Conservation (phyloP, 768 basidiomycete genomes). For the Rhodotorula paludigena region DNA sequence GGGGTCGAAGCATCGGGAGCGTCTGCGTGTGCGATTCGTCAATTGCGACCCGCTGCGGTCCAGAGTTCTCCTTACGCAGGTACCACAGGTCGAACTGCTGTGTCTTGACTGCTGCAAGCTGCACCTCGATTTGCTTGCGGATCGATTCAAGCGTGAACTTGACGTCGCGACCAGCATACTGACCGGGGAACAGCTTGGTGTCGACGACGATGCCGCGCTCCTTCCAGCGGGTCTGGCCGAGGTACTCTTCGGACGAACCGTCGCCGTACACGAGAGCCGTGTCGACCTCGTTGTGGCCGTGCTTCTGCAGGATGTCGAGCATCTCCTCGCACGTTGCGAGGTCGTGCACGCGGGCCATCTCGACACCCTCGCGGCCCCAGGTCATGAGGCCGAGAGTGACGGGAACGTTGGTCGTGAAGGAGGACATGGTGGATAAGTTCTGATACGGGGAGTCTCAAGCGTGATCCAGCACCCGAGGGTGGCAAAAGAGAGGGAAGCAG, state of each 20-base stretch:
- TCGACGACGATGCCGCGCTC: constrained; percentile 56
- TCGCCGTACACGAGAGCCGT: constrained; percentile 43
- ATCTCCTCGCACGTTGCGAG: constrained; percentile 50
- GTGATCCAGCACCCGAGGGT: background rate
- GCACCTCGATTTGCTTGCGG: constrained; percentile 46
- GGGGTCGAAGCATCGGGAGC: constrained; percentile 50
- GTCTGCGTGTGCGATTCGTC: constrained; percentile 22
- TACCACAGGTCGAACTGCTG: constrained; percentile 55
- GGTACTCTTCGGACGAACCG: constrained; percentile 46
- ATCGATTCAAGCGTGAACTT: constrained; percentile 44
- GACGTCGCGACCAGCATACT: background rate
- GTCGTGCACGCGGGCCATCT: constrained; percentile 53
- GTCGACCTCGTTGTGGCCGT: constrained; percentile 58
- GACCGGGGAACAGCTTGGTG: constrained; percentile 57
- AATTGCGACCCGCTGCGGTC: background rate
- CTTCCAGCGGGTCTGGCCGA: constrained; percentile 54
- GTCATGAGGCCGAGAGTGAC: constrained; percentile 28
- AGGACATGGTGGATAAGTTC: background rate
- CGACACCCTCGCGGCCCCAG: constrained; percentile 47
- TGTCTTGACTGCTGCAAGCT: constrained; percentile 53
- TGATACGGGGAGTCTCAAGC: too few species aligned
- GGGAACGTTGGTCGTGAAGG: background rate
- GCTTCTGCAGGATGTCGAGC: constrained; percentile 55
- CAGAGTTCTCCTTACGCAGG: constrained; percentile 49
- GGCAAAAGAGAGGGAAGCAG: background rate